Base-by-base conservation (phyloP, 2,329 filamentous ascomycete species). In the Stagonosporopsis cucurbitacearum region DNA sequence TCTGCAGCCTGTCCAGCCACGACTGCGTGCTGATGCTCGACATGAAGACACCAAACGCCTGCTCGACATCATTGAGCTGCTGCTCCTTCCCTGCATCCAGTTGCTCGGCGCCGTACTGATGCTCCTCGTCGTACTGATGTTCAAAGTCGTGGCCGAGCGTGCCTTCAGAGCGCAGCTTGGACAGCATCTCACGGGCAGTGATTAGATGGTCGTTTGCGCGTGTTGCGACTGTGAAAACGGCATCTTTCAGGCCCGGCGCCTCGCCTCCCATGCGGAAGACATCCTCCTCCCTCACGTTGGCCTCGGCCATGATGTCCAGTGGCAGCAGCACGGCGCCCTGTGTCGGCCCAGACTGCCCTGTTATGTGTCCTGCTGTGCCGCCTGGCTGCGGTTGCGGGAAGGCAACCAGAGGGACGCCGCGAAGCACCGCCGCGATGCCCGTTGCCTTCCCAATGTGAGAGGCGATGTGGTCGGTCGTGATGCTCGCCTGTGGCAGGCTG, bases 171-270 rank as follows among this genome's bases (percentile, higher is more conserved):
- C 86, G 86, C 19, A 96, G 78, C 67, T 90, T 91, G 69, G 87
- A 88, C 57, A 98, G 76, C 92, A 99, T 96, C 73, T 96, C 91
- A 56, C 92, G 83, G 2, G 90, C 94, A 0, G 94, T 98, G 64
- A 97, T 96, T 30, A 99, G 81, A 76, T 99, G 95, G 73, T 99
- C 95, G 70, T 96, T 96, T 6, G 95, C 95, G 33, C 94, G 86
- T 0, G 95, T 99, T 0, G 95, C 95, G 13, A 99, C 91, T 4
- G 86, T 84, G 76, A 98, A 99, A 0, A 98, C 86, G 3, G 93
- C 94, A 75, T 99, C 94, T 58, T 90, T 87, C 17, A 98, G 81
- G 0, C 93, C 93, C 0, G 86, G 81, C 0, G 94, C 94, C n/a
- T 85, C 79, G 0, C 89, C 87, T 0, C 93, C 94, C 37, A 87